Conservation (phyloP, 208 protist genomes). For the Wallacemonas sp. region DNA sequence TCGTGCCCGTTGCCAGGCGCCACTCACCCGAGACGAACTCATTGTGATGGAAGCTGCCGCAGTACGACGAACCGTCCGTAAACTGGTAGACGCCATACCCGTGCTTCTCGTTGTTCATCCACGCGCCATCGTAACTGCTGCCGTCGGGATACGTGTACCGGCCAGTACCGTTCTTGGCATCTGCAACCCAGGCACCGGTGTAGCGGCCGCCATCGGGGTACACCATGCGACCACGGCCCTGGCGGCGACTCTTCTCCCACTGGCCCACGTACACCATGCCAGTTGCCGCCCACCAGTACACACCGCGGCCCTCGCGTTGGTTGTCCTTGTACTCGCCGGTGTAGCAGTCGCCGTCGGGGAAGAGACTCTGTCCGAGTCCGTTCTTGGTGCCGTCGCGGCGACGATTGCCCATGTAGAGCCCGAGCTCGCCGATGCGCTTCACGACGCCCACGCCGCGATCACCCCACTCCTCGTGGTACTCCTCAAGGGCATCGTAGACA, state of each 20-base stretch:
- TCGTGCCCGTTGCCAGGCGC: slow-evolving; percentile 69
- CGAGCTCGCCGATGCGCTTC: slow-evolving; percentile 90
- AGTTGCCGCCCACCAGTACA: slow-evolving; percentile 76
- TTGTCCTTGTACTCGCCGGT: slow-evolving; percentile 83
- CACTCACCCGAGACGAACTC: slow-evolving; percentile 83
- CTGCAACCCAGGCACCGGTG: slow-evolving; percentile 68
- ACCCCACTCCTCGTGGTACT: slow-evolving; percentile 88
- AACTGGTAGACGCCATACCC: slow-evolving; percentile 74
- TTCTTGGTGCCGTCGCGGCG: slow-evolving; percentile 82
- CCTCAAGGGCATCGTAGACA: slow-evolving; percentile 77
- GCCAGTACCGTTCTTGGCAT: slow-evolving; percentile 68
- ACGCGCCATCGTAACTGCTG: slow-evolving; percentile 84
- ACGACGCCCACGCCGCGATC: slow-evolving; percentile 70
- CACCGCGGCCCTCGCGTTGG: slow-evolving; percentile 67
- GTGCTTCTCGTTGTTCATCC: slow-evolving; percentile 75
- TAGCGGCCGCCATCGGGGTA: slow-evolving; percentile 88
- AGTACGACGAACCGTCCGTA: slow-evolving; percentile 69
- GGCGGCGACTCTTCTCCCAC: slow-evolving; percentile 68
- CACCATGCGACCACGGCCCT: slow-evolving; percentile 83
- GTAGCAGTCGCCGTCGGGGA: slow-evolving; percentile 87
- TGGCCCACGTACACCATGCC: slow-evolving; percentile 69
- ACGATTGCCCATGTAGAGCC: slow-evolving; percentile 75
- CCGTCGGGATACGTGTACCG: slow-evolving; percentile 86
- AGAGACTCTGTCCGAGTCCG: slow-evolving; percentile 84
- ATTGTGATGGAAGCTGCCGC: slow-evolving; percentile 76